Percentiles rank a stretch among this genome's conserved stretches.
These are phyloP conservation scores for Tardiomyces digboiensis DNA, from an alignment of 1,139 yeast species.

Conservation along the genomic window DNA sequence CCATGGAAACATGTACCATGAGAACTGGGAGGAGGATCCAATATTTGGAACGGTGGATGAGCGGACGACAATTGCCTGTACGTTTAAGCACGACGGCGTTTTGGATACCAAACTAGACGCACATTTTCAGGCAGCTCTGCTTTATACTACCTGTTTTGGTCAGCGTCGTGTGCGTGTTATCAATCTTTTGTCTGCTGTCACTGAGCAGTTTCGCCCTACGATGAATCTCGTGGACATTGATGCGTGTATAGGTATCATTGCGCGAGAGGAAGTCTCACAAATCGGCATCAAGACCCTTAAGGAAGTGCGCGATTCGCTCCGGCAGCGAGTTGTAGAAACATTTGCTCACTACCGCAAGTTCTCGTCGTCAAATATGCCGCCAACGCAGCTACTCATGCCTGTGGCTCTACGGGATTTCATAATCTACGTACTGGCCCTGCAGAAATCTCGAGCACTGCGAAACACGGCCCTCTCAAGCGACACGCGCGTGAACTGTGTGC, in stretches of 20 bases:
- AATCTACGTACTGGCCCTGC: constrained; percentile 54
- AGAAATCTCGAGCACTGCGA: constrained; percentile 58
- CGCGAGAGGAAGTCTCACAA: constrained; percentile 59
- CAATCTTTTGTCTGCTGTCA: constrained; percentile 73
- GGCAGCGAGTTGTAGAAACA: constrained; percentile 57
- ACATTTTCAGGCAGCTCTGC: constrained; percentile 84
- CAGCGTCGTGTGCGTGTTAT: constrained; percentile 75
- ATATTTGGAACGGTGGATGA: constrained; percentile 55
- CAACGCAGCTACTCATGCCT: constrained; percentile 72
- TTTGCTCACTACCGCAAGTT: constrained; percentile 62
- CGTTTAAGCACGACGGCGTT: constrained; percentile 70
- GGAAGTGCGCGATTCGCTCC: constrained; percentile 55
- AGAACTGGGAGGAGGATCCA: constrained; percentile 44
- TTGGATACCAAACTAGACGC: constrained; percentile 66
- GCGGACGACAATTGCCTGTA: constrained; percentile 61
- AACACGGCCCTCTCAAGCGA: constrained; percentile 32
- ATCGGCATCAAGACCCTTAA: constrained; percentile 44
- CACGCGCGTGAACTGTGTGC: constrained; percentile 48
- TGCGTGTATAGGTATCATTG: constrained; percentile 59
- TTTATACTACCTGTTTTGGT: constrained; percentile 75
- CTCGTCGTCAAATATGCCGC: constrained; percentile 37
- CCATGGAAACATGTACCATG: constrained; percentile 44
- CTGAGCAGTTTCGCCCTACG: constrained; percentile 63
- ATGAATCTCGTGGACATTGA: constrained; percentile 84
- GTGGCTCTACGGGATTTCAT: constrained; percentile 70